Evolutionary conservation across 2,329 filamentous ascomycete genomes (phyloP).

Genomic region (Paracoccidioides lutzii): DNA sequence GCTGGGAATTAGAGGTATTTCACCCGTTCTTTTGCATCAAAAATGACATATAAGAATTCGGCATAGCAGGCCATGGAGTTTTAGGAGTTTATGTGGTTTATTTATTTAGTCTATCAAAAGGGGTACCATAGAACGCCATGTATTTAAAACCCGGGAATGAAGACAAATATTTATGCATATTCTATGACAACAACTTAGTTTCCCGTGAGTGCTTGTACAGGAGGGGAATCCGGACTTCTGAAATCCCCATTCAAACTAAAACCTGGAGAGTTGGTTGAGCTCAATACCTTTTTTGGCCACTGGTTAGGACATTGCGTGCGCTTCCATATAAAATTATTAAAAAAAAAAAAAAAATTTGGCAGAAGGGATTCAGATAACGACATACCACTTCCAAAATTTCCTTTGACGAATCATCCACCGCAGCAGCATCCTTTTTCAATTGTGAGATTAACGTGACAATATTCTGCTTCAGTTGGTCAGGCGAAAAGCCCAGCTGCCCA

Average conservation of each 20-base stretch:
- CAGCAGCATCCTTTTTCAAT: slow-evolving; percentile 64
- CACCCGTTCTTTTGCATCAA: neutral
- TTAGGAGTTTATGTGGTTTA: neutral
- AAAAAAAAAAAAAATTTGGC: neutral
- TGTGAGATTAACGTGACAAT: slow-evolving; percentile 62
- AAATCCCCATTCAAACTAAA: slow-evolving; percentile 77
- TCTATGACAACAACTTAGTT: slow-evolving; percentile 26
- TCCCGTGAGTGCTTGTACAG: slow-evolving; percentile 37
- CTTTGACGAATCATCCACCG: slow-evolving; percentile 54
- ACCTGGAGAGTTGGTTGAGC: slow-evolving; percentile 75
- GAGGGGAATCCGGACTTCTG: slow-evolving; percentile 45
- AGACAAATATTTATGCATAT: slow-evolving; percentile 38
- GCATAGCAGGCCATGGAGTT: slow-evolving; percentile 1
- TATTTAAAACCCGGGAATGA: slow-evolving; percentile 18
- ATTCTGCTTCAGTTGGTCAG: slow-evolving; percentile 74
- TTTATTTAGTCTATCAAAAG: slow-evolving; percentile 15
- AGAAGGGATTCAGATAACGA: slow-evolving; percentile 9
- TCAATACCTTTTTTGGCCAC: slow-evolving; percentile 58
- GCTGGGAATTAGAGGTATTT: slow-evolving; percentile 19
- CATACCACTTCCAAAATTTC: slow-evolving; percentile 57
- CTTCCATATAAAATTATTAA: neutral
- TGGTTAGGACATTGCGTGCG: slow-evolving; percentile 38
- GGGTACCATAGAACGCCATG: slow-evolving; percentile 32
- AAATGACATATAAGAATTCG: slow-evolving; percentile 5
- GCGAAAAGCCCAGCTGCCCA: slow-evolving; percentile 78